Percentiles rank a stretch among this genome's conserved stretches.
Evolutionary conservation across 768 basidiomycete species (phyloP).

Genomic region (Pilatotrama ljubarskyi): DNA sequence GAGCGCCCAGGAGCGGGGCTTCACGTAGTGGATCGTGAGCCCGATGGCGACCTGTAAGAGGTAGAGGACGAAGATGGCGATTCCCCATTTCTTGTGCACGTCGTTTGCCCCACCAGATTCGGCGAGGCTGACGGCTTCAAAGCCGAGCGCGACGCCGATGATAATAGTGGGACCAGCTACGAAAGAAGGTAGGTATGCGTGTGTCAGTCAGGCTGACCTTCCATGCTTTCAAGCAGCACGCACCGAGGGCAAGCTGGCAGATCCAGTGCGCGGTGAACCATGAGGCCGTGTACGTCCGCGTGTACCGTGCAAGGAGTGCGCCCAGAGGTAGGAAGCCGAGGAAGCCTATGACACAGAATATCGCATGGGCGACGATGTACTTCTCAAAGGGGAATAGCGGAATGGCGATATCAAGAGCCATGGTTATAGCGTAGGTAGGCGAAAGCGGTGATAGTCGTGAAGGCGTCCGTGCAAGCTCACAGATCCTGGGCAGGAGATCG

Average conservation of each 20-base stretch:
- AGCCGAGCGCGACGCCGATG: constrained; percentile 47
- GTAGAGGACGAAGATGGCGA: constrained; percentile 55
- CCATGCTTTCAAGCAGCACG: background rate
- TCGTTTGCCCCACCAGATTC: constrained; percentile 37
- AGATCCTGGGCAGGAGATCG: background rate
- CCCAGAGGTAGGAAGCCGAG: constrained; percentile 60
- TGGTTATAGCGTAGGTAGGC: background rate
- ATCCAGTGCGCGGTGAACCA: constrained; percentile 45
- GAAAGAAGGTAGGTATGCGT: background rate
- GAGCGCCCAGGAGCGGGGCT: constrained; percentile 35
- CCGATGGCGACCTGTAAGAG: constrained; percentile 49
- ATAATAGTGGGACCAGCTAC: constrained; percentile 52
- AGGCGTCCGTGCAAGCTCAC: background rate
- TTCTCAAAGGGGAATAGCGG: constrained; percentile 49
- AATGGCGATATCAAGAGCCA: background rate
- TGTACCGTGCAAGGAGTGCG: constrained; percentile 51
- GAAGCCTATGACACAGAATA: constrained; percentile 52
- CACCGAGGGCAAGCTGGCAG: constrained; percentile 45
- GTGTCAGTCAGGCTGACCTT: background rate
- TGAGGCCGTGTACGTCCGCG: constrained; percentile 49
- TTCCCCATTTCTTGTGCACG: constrained; percentile 52
- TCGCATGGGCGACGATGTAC: constrained; percentile 50
- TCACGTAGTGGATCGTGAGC: constrained; percentile 51
- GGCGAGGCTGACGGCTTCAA: constrained; percentile 36
- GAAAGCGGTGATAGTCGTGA: background rate